Percentiles rank a stretch among this genome's conserved stretches.
Evolutionary conservation across 345 rosid species (phyloP).

Genomic region (Erucastrum elatum): DNA sequence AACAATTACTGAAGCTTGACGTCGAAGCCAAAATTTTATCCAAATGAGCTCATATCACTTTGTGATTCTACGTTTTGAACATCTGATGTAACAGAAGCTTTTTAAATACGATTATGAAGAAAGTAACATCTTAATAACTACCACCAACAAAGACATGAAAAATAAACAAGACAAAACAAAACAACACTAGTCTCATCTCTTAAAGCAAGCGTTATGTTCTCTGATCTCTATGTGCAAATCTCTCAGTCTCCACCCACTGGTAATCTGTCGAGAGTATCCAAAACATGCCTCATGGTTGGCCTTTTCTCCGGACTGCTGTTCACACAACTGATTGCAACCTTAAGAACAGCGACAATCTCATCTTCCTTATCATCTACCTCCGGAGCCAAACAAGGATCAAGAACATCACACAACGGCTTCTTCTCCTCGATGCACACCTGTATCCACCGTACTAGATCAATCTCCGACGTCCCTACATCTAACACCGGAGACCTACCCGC

Average conservation of each 20-base stretch:
- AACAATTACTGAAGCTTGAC: conserved; percentile 25
- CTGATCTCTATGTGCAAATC: conserved; percentile 13
- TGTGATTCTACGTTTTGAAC: conserved; percentile 16
- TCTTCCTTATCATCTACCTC: conserved; percentile 82
- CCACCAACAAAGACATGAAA: conserved; percentile 6
- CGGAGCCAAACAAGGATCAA: conserved; percentile 71
- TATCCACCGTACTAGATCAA: conserved; percentile 82
- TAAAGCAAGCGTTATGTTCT: conserved; percentile 15
- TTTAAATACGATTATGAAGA: conserved; percentile 21
- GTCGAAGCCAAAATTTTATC: conserved; percentile 9
- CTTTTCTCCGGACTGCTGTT: conserved; percentile 75
- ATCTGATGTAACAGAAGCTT: conserved; percentile 30
- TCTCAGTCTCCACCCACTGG: conserved; percentile 42
- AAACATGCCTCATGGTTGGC: conserved; percentile 80
- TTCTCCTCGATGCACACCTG: conserved; percentile 87
- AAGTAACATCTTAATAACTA: conserved; percentile 23
- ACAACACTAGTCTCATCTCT: conserved; percentile 22
- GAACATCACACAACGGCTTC: conserved; percentile 74
- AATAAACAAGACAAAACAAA: neutral
- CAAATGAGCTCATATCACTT: conserved; percentile 21
- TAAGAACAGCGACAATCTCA: conserved; percentile 75
- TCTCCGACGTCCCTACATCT: conserved; percentile 59
- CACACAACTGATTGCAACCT: conserved; percentile 85
- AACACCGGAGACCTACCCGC: conserved; percentile 63
- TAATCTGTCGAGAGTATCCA: conserved; percentile 63